These are phyloP conservation scores for Eragrostis tef DNA, from an alignment of 202 grass and related monocot genomes.

Conservation along the genomic window DNA sequence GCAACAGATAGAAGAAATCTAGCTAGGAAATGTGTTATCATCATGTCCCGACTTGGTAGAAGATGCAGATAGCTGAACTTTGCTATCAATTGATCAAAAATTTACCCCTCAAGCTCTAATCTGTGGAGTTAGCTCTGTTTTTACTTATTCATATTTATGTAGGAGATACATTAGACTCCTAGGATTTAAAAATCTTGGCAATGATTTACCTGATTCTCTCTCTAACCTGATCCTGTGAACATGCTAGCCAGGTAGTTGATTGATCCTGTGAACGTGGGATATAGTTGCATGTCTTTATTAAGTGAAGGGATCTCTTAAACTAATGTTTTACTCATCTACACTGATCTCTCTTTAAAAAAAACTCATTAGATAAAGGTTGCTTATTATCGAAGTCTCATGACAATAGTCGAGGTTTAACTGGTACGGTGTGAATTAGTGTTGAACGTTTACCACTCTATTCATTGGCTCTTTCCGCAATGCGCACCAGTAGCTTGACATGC, in stretches of 20 bases:
- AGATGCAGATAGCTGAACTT: background rate
- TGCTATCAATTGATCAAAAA: background rate
- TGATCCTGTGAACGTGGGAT: background rate
- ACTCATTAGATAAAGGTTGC: slow-evolving; percentile 9
- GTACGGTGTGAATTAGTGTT: background rate
- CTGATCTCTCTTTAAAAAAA: background rate
- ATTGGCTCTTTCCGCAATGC: background rate
- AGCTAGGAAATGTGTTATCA: background rate
- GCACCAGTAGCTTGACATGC: background rate
- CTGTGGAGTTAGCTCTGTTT: background rate
- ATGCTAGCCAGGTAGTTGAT: slow-evolving; percentile 37
- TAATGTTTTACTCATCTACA: background rate
- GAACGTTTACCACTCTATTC: background rate
- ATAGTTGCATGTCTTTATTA: background rate
- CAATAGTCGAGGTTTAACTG: slow-evolving; percentile 16
- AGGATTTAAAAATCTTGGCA: background rate
- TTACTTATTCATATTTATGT: background rate
- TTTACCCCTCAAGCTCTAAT: background rate
- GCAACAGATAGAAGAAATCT: background rate
- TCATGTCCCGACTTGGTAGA: background rate
- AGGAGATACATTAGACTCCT: background rate
- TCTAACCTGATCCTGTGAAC: slow-evolving; percentile 34
- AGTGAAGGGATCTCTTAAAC: background rate
- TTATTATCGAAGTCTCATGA: background rate
- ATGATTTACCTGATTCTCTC: slow-evolving; percentile 30